Conservation (phyloP, 441 rosid species). For the Pelargonium citronellum region DNA sequence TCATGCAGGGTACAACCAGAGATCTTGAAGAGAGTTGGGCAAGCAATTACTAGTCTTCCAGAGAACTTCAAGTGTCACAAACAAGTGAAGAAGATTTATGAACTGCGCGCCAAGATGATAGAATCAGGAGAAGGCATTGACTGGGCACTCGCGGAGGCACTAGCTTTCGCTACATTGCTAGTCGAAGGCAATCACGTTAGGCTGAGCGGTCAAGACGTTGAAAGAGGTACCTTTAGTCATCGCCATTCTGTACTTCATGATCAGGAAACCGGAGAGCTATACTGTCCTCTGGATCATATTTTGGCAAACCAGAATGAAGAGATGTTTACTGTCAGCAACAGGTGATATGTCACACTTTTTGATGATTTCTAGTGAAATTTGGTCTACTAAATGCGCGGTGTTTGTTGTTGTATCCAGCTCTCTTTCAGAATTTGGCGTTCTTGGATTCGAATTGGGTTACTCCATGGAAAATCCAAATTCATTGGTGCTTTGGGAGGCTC, state of each 20-base stretch:
- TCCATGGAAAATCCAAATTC: conserved; percentile 94
- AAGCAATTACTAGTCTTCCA: conserved; percentile 21
- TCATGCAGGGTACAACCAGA: conserved; percentile 25
- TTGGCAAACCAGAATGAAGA: conserved; percentile 77
- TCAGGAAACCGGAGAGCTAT: conserved; percentile 83
- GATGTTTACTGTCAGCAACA: conserved; percentile 98
- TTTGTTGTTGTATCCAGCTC: conserved; percentile 49
- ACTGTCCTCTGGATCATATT: conserved; percentile 88
- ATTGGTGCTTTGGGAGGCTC: conserved; percentile 93
- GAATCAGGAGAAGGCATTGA: conserved; percentile 90
- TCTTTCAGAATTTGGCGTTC: conserved; percentile 92
- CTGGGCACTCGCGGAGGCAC: conserved; percentile 95
- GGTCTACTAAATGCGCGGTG: conserved; percentile 11
- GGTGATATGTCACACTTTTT: conserved; percentile 47
- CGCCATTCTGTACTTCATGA: conserved; percentile 88
- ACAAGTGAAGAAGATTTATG: conserved; percentile 81
- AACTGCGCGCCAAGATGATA: conserved; percentile 81
- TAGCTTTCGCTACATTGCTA: conserved; percentile 82
- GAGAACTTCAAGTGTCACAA: conserved; percentile 39
- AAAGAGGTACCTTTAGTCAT: conserved; percentile 96
- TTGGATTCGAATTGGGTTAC: conserved; percentile 96
- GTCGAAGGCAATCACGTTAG: conserved; percentile 97
- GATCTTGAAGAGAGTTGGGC: conserved; percentile 25
- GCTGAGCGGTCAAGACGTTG: conserved; percentile 97
- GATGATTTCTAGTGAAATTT: conserved; percentile 1